Conservation (phyloP, 2,329 filamentous ascomycete species). For the Paraphaeosphaeria sporulosa region DNA sequence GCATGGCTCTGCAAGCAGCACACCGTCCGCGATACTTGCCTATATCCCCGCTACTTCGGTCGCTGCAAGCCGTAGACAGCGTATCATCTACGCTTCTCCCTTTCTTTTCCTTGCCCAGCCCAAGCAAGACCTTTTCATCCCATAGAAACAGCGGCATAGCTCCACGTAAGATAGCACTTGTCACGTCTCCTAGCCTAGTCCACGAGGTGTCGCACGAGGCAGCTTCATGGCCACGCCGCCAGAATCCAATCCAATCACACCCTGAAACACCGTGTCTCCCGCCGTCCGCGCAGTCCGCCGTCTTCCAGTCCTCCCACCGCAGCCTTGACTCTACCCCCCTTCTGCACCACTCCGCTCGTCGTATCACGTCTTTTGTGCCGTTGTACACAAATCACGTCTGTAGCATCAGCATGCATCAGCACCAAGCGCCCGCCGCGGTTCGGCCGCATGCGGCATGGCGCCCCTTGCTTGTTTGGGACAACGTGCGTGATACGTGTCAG, state of each 20-base stretch:
- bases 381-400: neutral
- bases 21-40: slow-evolving; percentile 72
- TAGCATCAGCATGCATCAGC: slow-evolving; percentile 8
- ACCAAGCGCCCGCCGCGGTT: neutral
- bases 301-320: neutral
- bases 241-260: slow-evolving; percentile 20
- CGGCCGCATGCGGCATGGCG: slow-evolving; percentile 16
- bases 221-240: slow-evolving; percentile 5
- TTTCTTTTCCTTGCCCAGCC: slow-evolving; percentile 1
- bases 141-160: slow-evolving; percentile 9
- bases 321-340: neutral
- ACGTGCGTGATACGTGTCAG: slow-evolving; percentile 26
- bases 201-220: slow-evolving; percentile 2
- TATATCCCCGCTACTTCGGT: slow-evolving; percentile 83
- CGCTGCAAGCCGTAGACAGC: slow-evolving; percentile 73
- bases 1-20: slow-evolving; percentile 73
- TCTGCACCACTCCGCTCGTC: neutral
- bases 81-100: neutral
- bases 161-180: neutral
- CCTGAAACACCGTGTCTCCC: slow-evolving; percentile 6
- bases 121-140: slow-evolving; percentile 1
- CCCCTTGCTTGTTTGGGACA: slow-evolving; percentile 19
- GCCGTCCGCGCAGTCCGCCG: neutral
- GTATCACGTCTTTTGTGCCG: neutral
- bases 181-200: neutral